A percentile compares a stretch with the other conserved stretches of the same genome.
These are phyloP conservation scores for Ceratocystiopsis minuta DNA, from an alignment of 2,329 filamentous ascomycete species.

Conservation along the genomic window DNA sequence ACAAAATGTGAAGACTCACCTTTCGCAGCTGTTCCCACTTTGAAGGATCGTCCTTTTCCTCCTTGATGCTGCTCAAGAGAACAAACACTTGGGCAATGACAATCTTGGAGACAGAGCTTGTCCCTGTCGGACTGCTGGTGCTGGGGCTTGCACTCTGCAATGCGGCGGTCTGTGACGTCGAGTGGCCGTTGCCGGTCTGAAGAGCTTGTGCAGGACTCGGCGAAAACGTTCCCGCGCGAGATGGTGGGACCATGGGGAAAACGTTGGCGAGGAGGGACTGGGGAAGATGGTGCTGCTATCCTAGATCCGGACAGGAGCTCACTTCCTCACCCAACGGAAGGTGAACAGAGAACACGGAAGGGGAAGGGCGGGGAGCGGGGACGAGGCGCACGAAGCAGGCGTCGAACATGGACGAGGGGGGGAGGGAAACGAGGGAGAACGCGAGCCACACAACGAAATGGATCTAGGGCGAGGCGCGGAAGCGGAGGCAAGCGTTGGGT, in stretches of 20 bases:
- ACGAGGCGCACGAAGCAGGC: not conserved
- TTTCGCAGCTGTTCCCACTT: constrained; percentile 95
- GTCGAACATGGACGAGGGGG: not conserved
- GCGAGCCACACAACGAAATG: not conserved
- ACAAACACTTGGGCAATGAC: constrained; percentile 91
- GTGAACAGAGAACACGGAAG: not conserved
- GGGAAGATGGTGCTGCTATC: constrained; percentile 10
- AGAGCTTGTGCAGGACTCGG: constrained; percentile 40
- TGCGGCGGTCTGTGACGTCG: constrained; percentile 36
- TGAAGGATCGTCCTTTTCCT: constrained; percentile 67
- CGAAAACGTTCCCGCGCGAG: constrained; percentile 46
- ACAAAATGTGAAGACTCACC: constrained; percentile 30
- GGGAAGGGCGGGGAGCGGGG: not conserved
- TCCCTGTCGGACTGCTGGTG: constrained; percentile 44
- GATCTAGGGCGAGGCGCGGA: no score
- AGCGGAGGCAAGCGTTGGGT: no score
- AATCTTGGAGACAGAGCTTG: constrained; percentile 67
- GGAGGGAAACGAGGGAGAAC: not conserved
- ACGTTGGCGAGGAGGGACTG: constrained; percentile 2
- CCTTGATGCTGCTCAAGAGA: constrained; percentile 82
- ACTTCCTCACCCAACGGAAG: constrained; percentile 10
- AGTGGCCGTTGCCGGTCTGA: constrained; percentile 37
- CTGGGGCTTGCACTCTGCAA: constrained; percentile 38
- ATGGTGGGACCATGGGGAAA: constrained; percentile 37
- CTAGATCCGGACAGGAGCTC: constrained; percentile 10